Conservation (phyloP, 345 rosid species). For the Dovyalis caffra region DNA sequence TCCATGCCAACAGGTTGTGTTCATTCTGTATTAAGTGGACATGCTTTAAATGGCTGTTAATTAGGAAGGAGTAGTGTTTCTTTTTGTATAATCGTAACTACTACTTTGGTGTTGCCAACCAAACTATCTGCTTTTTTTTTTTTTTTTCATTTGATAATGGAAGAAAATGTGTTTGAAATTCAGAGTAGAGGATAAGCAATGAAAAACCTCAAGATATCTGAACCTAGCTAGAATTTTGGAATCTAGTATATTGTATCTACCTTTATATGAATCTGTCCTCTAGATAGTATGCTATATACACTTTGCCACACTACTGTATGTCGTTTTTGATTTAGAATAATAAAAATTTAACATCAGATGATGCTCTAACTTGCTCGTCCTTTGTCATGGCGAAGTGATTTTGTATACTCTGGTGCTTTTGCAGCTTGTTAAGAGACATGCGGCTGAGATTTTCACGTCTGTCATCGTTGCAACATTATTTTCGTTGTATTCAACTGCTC, state of each 20-base stretch:
- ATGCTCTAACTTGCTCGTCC: neutral
- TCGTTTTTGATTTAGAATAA: neutral
- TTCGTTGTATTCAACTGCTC: slow-evolving; percentile 90
- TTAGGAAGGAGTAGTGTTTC: neutral
- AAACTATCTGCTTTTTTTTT: no score
- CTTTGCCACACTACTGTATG: neutral
- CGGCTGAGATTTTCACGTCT: slow-evolving; percentile 89
- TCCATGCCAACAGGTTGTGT: neutral
- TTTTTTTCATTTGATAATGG: no score
- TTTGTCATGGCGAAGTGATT: neutral
- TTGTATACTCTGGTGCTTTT: slow-evolving; percentile 15
- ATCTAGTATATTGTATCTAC: no score
- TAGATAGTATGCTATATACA: neutral
- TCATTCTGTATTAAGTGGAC: neutral
- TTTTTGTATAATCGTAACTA: neutral
- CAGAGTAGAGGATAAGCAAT: neutral
- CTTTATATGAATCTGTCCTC: no score
- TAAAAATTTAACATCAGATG: no score
- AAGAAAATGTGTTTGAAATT: no score
- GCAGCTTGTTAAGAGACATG: slow-evolving; percentile 94
- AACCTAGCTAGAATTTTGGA: neutral
- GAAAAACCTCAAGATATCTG: neutral
- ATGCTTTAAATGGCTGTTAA: neutral
- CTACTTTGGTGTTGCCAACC: neutral
- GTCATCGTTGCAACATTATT: slow-evolving; percentile 75